Percentiles rank a stretch among this genome's conserved stretches.
Evolutionary conservation across 805 yeast species (phyloP).

Genomic region (Pichia cabralensis): DNA sequence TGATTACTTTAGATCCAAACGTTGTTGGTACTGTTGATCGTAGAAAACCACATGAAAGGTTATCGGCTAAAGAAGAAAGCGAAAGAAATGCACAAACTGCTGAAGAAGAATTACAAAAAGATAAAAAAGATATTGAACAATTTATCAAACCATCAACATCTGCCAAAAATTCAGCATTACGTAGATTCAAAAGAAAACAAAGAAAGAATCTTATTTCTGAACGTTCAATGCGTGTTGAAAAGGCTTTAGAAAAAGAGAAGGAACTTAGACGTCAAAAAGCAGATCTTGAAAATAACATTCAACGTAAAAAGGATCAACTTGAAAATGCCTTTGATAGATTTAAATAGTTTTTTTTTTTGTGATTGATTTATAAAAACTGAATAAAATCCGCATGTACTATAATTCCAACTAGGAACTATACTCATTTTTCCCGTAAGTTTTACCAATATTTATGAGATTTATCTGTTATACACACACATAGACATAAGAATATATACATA

Average conservation of each 20-base stretch:
- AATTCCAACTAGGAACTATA: too few species aligned
- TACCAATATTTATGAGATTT: too few species aligned
- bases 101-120: conserved; percentile 25
- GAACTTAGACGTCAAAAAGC: conserved; percentile 46
- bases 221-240: conserved; percentile 68
- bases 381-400: too few species aligned
- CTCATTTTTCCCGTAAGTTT: too few species aligned
- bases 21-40: conserved; percentile 77
- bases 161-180: conserved; percentile 75
- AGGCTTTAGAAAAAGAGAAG: conserved; percentile 66
- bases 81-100: conserved; percentile 26
- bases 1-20: conserved; percentile 84
- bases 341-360: conserved; percentile 23
- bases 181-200: conserved; percentile 74
- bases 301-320: conserved; percentile 42
- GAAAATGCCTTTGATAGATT: conserved; percentile 43
- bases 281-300: conserved; percentile 35
- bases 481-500: too few species aligned
- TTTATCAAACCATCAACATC: conserved; percentile 58
- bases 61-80: conserved; percentile 49
- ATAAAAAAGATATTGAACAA: conserved; percentile 39
- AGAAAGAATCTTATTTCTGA: conserved; percentile 79
- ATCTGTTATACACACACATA: too few species aligned
- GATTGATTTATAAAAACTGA: too few species aligned
- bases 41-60: conserved; percentile 51